Evolutionary conservation across 768 basidiomycete species (phyloP), one percentile per base, ranked within the genome.

Genomic region (Mycena rosella): DNA sequence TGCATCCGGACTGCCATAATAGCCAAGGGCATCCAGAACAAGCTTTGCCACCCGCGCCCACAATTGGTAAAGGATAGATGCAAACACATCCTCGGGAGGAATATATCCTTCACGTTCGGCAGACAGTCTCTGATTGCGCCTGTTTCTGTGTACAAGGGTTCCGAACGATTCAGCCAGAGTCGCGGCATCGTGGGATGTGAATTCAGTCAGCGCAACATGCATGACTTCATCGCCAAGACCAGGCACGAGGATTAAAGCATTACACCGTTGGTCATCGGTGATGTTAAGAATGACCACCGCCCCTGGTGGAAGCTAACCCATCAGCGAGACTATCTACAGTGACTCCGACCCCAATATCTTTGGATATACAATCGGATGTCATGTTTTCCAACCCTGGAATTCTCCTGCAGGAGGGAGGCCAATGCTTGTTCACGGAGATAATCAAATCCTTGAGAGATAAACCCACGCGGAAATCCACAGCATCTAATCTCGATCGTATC

Each of bases 11-110:
- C n/a, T n/a, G n/a, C n/a, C n/a, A n/a, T 59, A n/a, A 59, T 47
- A 24, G 58, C 58, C 27, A 59, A n/a, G 44, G 36, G n/a, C 67
- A 40, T 74, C 49, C 8, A 77, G 63, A 15, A 77, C 60, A 38
- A 74, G 76, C 36, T 72, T 65, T 15, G 69, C 74, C 32, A 75
- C 60, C 13, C 61, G 38, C 36, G 15, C 22, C 76, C 76, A 77
- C 20, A 55, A 36, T n/a, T 55, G 22, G 3, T 34, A 55, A 1
- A 55, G 14, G 20, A 74, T 55, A 63, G 69, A 38, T 47, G 22
- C 15, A 74, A 68, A 59, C 67, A 42, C 42, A 36, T 26, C n/a
- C n/a, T 44, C 42, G 20, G 5, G 15, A 42, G 14, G 14, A 5
- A 42, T 5, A 42, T n/a, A 15, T 8, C 42, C 15, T 17, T 42